Evolutionary conservation across 495 filamentous ascomycete genomes (phyloP).

Genomic region (Penicillium samsonianum): DNA sequence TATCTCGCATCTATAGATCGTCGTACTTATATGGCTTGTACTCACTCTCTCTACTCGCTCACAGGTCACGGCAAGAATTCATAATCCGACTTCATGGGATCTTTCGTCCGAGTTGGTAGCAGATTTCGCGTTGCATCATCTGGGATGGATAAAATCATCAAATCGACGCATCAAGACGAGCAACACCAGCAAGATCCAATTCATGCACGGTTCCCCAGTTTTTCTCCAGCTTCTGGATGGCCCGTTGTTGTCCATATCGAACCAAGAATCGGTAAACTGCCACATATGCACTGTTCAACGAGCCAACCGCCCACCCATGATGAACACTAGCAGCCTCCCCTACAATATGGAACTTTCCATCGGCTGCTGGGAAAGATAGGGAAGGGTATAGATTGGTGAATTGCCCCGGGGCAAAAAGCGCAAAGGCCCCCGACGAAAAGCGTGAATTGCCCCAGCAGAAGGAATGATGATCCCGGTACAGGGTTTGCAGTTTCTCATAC

Average conservation of each 20-base stretch:
- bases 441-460: background rate
- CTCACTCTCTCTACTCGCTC: background rate
- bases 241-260: background rate
- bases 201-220: background rate
- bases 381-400: background rate
- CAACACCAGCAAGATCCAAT: background rate
- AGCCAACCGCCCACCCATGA: background rate
- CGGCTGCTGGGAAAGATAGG: background rate
- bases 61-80: background rate
- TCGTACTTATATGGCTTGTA: background rate
- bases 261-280: background rate
- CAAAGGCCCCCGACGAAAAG: background rate
- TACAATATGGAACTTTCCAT: background rate
- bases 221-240: background rate
- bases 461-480: background rate
- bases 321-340: background rate
- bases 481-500: background rate
- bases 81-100: no score
- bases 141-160: background rate
- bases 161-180: background rate
- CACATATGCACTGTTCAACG: background rate
- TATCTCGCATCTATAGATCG: background rate
- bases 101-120: no score
- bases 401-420: background rate
- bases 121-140: background rate